Evolutionary conservation across 306 rosid species (phyloP), one percentile per base, ranked within the genome.

Genomic region (barrel medic (Medicago truncatula)): DNA sequence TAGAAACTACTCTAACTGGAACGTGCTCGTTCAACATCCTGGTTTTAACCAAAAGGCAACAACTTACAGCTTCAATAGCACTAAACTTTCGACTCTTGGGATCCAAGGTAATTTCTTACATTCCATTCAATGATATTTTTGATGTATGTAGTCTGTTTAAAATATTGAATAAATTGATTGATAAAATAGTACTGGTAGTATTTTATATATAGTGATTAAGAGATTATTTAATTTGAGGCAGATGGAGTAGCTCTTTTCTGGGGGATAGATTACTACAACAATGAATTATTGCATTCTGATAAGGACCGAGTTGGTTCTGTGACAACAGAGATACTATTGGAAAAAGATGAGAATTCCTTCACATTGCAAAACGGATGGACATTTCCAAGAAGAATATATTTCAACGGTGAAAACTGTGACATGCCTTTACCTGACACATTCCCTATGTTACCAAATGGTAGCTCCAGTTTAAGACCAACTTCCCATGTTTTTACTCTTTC

Each of bases 321-420:
- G 73, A 72, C 87, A 17, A 84, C 98, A 59, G 87, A 91, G 23
- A 81, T 91, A 66, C 79, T 93, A 10, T 9, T 93, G 74, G 71
- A 71, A 47, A 93, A 93, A 77, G 88, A 91, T 76, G 21, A 61
- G 11, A 47, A 86, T 2, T 70, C 85, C 1, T 93, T 93, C 80
- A 91, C 96, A 49, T 65, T 93, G 12, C 78, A 83, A 18, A 88
- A 91, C 8, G 92, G 96, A 70, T 88, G 98, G 98, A 86, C 81
- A 6, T 80, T 93, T n/a, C 98, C 96, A 0, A 76, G 90, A 77
- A 88, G 93, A 77, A 60, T 93, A 74, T 93, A 93, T 53, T 91
- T 91, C 89, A 87, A 91, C 28, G 97, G 97, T 1, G 98, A 90
- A 28, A 49, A 78, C 61, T 90, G 97, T 63, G 78, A 82, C 64